Evolutionary conservation across 352 stramenopile genomes (phyloP).

Genomic region (Halophytophthora polymorphica): DNA sequence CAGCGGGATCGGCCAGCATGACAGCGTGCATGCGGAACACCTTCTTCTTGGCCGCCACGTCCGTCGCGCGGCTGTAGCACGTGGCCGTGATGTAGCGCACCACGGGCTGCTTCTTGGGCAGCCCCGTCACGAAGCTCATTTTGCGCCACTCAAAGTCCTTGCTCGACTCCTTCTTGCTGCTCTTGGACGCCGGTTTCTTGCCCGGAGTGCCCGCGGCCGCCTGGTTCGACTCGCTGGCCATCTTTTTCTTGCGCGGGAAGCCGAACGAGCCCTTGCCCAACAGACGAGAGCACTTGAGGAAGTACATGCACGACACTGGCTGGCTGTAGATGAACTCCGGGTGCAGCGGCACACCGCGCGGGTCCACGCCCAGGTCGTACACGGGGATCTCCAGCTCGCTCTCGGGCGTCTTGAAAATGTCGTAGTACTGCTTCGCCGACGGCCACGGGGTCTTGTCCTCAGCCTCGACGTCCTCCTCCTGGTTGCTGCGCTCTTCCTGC

Average conservation of each 20-base stretch:
- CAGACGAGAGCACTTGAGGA: conserved; percentile 55
- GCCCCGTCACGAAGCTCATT: conserved; percentile 78
- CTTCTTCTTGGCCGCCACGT: conserved; percentile 62
- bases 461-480: conserved; percentile 33
- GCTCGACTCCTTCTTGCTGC: conserved; percentile 42
- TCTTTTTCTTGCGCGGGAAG: conserved; percentile 63
- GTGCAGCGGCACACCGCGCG: conserved; percentile 64
- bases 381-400: conserved; percentile 44
- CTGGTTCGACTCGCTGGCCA: conserved; percentile 5
- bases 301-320: conserved; percentile 76
- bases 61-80: conserved; percentile 63
- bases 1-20: conserved; percentile 56
- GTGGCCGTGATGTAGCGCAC: conserved; percentile 79
- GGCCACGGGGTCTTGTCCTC: conserved; percentile 80
- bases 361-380: conserved; percentile 71
- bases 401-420: conserved; percentile 41
- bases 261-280: conserved; percentile 70
- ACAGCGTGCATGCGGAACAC: conserved; percentile 80
- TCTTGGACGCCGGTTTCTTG: conserved; percentile 20
- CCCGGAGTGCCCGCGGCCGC: conserved; percentile 8
- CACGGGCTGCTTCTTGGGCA: conserved; percentile 70
- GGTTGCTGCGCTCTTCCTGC: conserved; percentile 8
- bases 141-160: conserved; percentile 83
- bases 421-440: conserved; percentile 61
- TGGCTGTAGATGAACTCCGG: conserved; percentile 79